phyloP scores from a whole-genome alignment of 768 basidiomycete species.

The Candolleomyces efflorescens region DNA sequence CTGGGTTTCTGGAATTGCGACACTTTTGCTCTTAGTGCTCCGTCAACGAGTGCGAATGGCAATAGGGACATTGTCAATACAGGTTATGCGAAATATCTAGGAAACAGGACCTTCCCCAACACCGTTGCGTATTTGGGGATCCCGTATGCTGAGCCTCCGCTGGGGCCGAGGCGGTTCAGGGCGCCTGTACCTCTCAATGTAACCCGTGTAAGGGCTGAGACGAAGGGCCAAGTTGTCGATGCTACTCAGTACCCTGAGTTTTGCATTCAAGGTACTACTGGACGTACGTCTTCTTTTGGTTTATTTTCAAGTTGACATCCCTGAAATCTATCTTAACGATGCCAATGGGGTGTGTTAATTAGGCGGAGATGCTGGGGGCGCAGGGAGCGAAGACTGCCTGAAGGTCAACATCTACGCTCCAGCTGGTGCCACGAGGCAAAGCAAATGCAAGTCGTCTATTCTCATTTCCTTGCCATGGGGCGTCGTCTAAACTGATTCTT shows the following conservation, averaged over 20 bases:
- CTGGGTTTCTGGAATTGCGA: neutral
- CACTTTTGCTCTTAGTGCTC: neutral
- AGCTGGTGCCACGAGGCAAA: constrained; percentile 37
- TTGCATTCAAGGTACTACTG: constrained; percentile 56
- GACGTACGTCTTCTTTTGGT: constrained; percentile 25
- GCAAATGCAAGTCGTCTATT: constrained; percentile 36
- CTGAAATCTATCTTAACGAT: neutral
- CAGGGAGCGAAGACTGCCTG: constrained; percentile 63
- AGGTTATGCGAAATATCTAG: constrained; percentile 56
- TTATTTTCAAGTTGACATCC: too few species aligned
- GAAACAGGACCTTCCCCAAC: constrained; percentile 47
- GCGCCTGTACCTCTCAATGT: constrained; percentile 51
- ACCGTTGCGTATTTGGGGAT: constrained; percentile 56
- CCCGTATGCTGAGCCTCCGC: constrained; percentile 56
- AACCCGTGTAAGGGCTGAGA: constrained; percentile 31
- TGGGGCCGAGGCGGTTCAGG: constrained; percentile 49
- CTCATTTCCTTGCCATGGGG: neutral
- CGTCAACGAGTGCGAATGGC: neutral
- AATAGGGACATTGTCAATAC: constrained; percentile 39
- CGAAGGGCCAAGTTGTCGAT: constrained; percentile 39
- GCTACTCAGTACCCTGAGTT: constrained; percentile 52
- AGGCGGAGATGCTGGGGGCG: constrained; percentile 57
- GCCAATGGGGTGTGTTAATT: neutral
- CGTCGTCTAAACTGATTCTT: neutral
- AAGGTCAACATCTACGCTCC: constrained; percentile 66